Conservation (phyloP, 2,329 filamentous ascomycete genomes). For the Aspergillus awamori region DNA sequence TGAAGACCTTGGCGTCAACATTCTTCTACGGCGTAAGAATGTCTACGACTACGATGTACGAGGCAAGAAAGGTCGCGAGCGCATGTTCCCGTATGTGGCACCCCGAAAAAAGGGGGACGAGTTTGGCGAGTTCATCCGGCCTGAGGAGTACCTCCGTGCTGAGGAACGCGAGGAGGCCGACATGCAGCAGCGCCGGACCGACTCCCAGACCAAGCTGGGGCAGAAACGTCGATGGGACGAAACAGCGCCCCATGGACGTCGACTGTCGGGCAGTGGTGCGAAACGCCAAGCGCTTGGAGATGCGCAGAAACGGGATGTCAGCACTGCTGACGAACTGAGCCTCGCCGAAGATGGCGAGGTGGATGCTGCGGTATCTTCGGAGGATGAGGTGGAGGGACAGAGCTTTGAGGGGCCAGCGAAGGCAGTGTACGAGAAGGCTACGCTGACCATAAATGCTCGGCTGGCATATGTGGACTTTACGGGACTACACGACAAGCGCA, state of each 20-base stretch:
- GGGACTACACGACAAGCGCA: slow-evolving; percentile 89
- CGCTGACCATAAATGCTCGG: slow-evolving; percentile 69
- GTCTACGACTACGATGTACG: slow-evolving; percentile 93
- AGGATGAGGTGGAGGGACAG: slow-evolving; percentile 56
- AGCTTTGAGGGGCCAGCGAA: slow-evolving; percentile 71
- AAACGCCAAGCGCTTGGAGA: slow-evolving; percentile 59
- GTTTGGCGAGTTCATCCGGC: slow-evolving; percentile 89
- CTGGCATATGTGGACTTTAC: slow-evolving; percentile 90
- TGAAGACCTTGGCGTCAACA: slow-evolving; percentile 87
- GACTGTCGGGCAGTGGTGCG: slow-evolving; percentile 49
- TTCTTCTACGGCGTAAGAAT: slow-evolving; percentile 83
- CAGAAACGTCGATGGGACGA: slow-evolving; percentile 97
- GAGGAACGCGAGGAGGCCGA: slow-evolving; percentile 84
- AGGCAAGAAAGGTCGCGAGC: slow-evolving; percentile 87
- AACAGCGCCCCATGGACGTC: slow-evolving; percentile 48
- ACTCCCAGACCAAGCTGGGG: slow-evolving; percentile 68
- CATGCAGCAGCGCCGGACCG: slow-evolving; percentile 59
- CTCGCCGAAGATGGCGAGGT: slow-evolving; percentile 57
- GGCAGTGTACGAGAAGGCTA: slow-evolving; percentile 65
- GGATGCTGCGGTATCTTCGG: slow-evolving; percentile 58
- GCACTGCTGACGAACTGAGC: slow-evolving; percentile 55
- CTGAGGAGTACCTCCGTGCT: slow-evolving; percentile 89
- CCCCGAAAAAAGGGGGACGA: slow-evolving; percentile 81
- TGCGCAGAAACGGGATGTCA: slow-evolving; percentile 38
- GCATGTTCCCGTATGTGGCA: slow-evolving; percentile 85